Evolutionary conservation across 176 grass and related monocot genomes (phyloP), one percentile per base, ranked within the genome.

Genomic region (Paspalum vaginatum): DNA sequence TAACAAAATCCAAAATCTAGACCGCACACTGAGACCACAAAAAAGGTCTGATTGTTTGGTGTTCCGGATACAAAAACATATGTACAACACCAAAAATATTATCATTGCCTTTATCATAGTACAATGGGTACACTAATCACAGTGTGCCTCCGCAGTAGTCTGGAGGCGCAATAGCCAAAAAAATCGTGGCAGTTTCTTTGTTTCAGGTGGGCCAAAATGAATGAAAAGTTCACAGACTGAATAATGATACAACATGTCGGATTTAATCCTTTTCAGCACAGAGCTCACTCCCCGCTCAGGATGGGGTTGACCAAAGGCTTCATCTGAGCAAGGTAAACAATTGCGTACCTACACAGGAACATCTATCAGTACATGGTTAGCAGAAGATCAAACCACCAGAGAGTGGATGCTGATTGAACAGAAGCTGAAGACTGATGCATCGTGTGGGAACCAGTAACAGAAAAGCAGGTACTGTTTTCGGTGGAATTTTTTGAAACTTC

Each of bases 291-390:
- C 24, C 90, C 95, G n/a, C 88, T 98, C 11, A 93, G 75, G 48
- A 98, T 93, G n/a, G 95, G 92, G 68, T 92, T 91, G 83, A 98
- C 95, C 83, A 98, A 76, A 68, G 95, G 95, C 65, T 98, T 98
- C 86, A 98, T 72, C 83, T 98, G 95, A 2, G 95, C 84, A 75
- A 98, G 92, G 77, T 98, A 98, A 15, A 98, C 95, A 27, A 98
- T 98, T 15, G 95, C 95, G 86, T 93, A 98, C 95, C 95, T 98
- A 61, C 47, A 49, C 26, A 88, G 47, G 65, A 72, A 32, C 4
- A 62, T n/a, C n/a, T n/a, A n/a, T 56, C 1, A 47, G 16, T 0
- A 1, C 2, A 69, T 48, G 6, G 5, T 84, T 54, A 63, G 21
- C 0, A 5, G 8, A 32, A 37, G 7, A 64, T 0, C 6, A 38